Conservation (phyloP, 108 stramenopile genomes). For the Epithemia pelagica region DNA sequence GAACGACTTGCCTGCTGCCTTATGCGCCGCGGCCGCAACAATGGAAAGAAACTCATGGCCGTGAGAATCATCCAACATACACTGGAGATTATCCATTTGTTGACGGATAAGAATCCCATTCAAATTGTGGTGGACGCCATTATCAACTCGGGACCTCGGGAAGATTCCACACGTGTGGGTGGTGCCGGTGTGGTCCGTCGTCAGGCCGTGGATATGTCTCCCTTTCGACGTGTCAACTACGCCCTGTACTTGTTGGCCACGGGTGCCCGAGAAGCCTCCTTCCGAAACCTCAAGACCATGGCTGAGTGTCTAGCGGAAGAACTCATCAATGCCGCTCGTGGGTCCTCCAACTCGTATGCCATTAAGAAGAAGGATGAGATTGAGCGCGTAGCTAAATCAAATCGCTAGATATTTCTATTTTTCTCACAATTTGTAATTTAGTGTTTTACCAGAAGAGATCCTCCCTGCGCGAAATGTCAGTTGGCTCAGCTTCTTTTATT, state of each 20-base stretch:
- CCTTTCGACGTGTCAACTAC: slow-evolving; percentile 99
- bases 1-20: slow-evolving; percentile 97
- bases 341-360: slow-evolving; percentile 98
- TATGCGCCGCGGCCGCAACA: slow-evolving; percentile 98
- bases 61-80: slow-evolving; percentile 98
- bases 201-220: slow-evolving; percentile 99
- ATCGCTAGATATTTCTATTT: slow-evolving; percentile 95
- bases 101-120: slow-evolving; percentile 99
- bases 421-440: too few species aligned
- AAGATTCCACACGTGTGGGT: slow-evolving; percentile 99
- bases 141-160: slow-evolving; percentile 99
- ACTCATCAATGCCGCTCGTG: slow-evolving; percentile 98
- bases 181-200: slow-evolving; percentile 99
- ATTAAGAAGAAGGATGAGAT: slow-evolving; percentile 99
- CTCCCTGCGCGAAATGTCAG: too few species aligned
- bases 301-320: slow-evolving; percentile 99
- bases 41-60: slow-evolving; percentile 99
- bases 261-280: slow-evolving; percentile 96
- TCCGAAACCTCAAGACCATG: slow-evolving; percentile 99
- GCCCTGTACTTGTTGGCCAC: slow-evolving; percentile 97
- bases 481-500: too few species aligned
- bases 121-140: slow-evolving; percentile 99
- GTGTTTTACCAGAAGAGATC: too few species aligned
- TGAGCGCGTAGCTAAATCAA: slow-evolving; percentile 99
- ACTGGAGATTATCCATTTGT: slow-evolving; percentile 98